Evolutionary conservation across 139 green algal genomes (phyloP).

Genomic region (Zygnema cylindricum): DNA sequence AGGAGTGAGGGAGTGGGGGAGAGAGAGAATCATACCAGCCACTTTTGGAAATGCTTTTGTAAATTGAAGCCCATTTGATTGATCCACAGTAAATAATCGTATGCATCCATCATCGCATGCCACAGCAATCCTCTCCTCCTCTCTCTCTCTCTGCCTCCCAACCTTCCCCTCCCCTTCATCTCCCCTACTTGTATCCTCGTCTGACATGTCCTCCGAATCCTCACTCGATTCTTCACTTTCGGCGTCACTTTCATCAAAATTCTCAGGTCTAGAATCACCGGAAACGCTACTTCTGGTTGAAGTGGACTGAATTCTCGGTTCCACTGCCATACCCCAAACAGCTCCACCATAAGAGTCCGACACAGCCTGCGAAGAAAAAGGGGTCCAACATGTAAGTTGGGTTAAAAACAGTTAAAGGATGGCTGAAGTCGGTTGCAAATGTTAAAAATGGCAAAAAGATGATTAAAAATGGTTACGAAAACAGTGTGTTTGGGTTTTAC

Average conservation of each 20-base stretch:
- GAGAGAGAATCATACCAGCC: constrained; percentile 67
- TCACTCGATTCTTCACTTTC: constrained; percentile 28
- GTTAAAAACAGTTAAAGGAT: no score
- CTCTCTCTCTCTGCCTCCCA: neutral
- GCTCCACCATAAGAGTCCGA: constrained; percentile 83
- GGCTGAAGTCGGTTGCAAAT: no score
- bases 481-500: no score
- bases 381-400: no score
- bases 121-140: constrained; percentile 74
- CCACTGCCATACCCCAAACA: constrained; percentile 79
- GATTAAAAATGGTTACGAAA: no score
- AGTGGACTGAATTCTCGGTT: constrained; percentile 58
- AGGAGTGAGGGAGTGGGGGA: neutral
- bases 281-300: no score
- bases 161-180: constrained; percentile 28
- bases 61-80: constrained; percentile 70
- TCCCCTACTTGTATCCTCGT: constrained; percentile 10
- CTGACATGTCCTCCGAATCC: neutral
- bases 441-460: no score
- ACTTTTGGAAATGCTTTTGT: constrained; percentile 68
- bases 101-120: constrained; percentile 90
- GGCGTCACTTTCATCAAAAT: constrained; percentile 32
- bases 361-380: constrained; percentile 47
- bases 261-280: neutral
- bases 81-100: constrained; percentile 77